Base-by-base conservation (phyloP, 192 early-diverging fungal genomes). In the Backusella macrospora region DNA sequence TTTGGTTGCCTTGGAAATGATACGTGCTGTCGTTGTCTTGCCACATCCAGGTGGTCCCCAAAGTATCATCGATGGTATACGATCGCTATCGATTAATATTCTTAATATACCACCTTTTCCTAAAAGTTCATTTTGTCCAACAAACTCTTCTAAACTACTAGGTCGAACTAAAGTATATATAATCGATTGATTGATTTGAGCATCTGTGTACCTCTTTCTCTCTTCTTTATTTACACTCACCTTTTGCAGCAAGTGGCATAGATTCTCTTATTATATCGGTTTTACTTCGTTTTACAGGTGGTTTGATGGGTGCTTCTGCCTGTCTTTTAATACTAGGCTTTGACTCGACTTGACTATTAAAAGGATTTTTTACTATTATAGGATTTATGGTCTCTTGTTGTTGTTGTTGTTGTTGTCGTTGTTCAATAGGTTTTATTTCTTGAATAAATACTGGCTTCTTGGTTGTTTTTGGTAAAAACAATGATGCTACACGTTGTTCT, bases 61-160 rank as follows among this genome's bases (percentile, higher is more conserved):
- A n/a, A 97, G 83, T 7, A 97, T 86, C 80, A 96, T 87, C 1
- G 91, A 93, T 14, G 91, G 89, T 1, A 95, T 83, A 55, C 76
- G 82, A 43, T 94, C 88, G 40, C 84, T 77, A 29, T 88, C 82
- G 0, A 96, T 92, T 4, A 97, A 75, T 9, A 69, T 68, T 5
- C 89, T 84, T 43, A 97, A 77, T 0, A 94, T 78, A 9, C 89
- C 88, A 12, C 79, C 72, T 4, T 88, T 76, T 0, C 94, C 93
- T 5, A 95, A 80, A 3, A 95, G 72, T 18, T 88, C 86, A 3
- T 83, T 68, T 71, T 96, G 95, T 23, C 93, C 93, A 12, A 92
- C 84, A 77, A 94, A 91, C 9, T 90, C 83, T 8, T 89, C 90
- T 7, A 94, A 74, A 8, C 9, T 80, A 0, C 37, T 77, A 4